Evolutionary conservation across 2,329 filamentous ascomycete genomes (phyloP).

Genomic region (Teratosphaeria destructans): DNA sequence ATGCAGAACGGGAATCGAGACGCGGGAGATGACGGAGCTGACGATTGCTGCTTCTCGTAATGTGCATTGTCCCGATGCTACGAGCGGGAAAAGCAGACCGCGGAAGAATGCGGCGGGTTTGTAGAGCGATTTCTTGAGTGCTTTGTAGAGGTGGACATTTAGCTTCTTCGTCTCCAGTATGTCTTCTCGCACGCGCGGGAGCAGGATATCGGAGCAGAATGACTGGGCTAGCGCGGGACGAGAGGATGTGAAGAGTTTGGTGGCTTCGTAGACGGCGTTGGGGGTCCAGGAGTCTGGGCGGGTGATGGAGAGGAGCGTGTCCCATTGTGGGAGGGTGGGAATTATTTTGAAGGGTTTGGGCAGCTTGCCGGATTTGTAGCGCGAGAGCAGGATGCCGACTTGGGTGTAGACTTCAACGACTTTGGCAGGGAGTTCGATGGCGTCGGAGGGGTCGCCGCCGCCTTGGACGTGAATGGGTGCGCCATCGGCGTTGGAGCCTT

Average conservation of each 20-base stretch:
- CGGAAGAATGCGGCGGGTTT: conserved; percentile 97
- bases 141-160: conserved; percentile 90
- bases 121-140: conserved; percentile 84
- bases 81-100: conserved; percentile 83
- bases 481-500: conserved; percentile 41
- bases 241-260: conserved; percentile 80
- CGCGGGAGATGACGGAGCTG: conserved; percentile 69
- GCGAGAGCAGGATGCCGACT: conserved; percentile 77
- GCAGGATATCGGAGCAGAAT: conserved; percentile 77
- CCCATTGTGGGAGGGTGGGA: conserved; percentile 85
- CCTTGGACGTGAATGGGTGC: conserved; percentile 45
- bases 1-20: conserved; percentile 83
- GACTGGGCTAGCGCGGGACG: conserved; percentile 70
- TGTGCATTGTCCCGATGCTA: conserved; percentile 77
- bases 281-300: conserved; percentile 67
- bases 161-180: conserved; percentile 91
- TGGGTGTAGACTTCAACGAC: conserved; percentile 91
- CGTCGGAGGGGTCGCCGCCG: conserved; percentile 58
- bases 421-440: conserved; percentile 78
- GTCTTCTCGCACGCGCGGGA: conserved; percentile 85
- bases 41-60: conserved; percentile 87
- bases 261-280: conserved; percentile 79
- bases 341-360: conserved; percentile 98
- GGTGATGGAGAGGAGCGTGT: conserved; percentile 76
- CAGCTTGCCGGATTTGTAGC: conserved; percentile 92